Evolutionary conservation across 768 basidiomycete genomes (phyloP), one percentile per base, ranked within the genome.

Genomic region (Antrodiella citrinella): DNA sequence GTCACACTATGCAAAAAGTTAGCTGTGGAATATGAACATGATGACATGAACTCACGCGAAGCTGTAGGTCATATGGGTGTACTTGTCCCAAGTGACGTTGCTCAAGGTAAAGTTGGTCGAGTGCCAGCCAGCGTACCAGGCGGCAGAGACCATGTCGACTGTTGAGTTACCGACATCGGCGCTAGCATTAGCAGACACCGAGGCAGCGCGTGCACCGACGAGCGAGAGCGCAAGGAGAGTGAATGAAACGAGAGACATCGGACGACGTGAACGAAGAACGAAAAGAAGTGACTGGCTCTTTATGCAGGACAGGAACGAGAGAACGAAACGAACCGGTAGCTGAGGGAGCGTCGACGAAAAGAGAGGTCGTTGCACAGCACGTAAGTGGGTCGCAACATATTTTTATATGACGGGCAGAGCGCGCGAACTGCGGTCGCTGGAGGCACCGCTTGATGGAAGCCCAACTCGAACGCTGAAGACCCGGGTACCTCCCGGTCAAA

Each of bases 51-150:
- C 77, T 68, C 56, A 83, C 82, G 73, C 82, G 54, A 84, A 82
- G 40, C 81, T 73, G 63, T 81, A 84, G 23, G 70, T 74, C 65
- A 83, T 58, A 43, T 76, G 63, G 42, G 67, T 76, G 57, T 80
- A 82, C 58, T 78, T 79, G 24, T 62, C 51, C 81, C 80, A 83
- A 20, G 74, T 70, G 50, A 83, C 68, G 11, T 67, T 60, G 38
- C 58, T 57, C 3, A 76, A 69, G 11, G 77, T 61, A 54, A 73
- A 67, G 45, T 68, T 55, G 21, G 54, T 48, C 4, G 65, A 66
- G 48, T 73, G 66, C 77, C 77, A 81, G n/a, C 70, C 72, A 15
- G 81, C 69, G 55, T 74, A 80, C 78, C 79, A 83, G 1, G 74
- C 73, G 25, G 76, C 65, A 3, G 77, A 71, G 15, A 81, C 65